Conservation (phyloP, 305 asterid species). For the Fraxinus latifolia region DNA sequence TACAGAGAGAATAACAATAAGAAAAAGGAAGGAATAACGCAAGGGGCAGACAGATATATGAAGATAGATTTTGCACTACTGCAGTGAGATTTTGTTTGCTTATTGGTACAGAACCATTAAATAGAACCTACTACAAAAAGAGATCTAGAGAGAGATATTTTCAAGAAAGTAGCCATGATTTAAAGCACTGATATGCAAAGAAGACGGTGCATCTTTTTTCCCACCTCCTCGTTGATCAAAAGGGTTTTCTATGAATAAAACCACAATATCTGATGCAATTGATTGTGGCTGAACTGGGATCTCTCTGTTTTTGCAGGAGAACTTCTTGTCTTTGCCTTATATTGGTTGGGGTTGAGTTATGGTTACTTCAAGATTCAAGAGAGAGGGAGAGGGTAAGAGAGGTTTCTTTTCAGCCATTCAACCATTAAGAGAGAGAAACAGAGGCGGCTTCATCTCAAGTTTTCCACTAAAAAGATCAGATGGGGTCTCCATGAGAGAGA, state of each 20-base stretch:
- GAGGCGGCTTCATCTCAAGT: slow-evolving; percentile 20
- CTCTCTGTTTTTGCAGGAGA: slow-evolving; percentile 1
- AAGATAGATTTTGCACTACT: slow-evolving; percentile 32
- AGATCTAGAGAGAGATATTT: slow-evolving; percentile 16
- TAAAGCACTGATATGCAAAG: slow-evolving; percentile 22
- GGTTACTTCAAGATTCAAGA: slow-evolving; percentile 33
- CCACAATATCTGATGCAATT: slow-evolving; percentile 17
- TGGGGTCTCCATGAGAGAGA: slow-evolving; percentile 33
- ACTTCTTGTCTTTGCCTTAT: neutral
- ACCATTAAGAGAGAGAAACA: neutral
- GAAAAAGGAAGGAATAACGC: slow-evolving; percentile 20
- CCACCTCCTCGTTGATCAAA: slow-evolving; percentile 6
- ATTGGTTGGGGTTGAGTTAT: slow-evolving; percentile 24
- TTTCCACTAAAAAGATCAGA: slow-evolving; percentile 27
- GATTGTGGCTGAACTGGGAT: slow-evolving; percentile 11
- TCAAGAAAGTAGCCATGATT: slow-evolving; percentile 32
- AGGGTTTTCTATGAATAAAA: slow-evolving; percentile 2
- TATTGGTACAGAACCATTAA: slow-evolving; percentile 25
- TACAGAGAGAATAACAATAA: neutral
- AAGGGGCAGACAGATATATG: slow-evolving; percentile 30
- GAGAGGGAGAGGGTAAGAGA: neutral
- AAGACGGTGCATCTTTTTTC: neutral
- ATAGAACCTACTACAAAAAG: slow-evolving; percentile 18
- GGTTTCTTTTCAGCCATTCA: slow-evolving; percentile 1
- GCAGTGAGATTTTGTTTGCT: slow-evolving; percentile 29